Base-by-base conservation (phyloP, 1,284 basidiomycete genomes). In the Tilletia indica region DNA sequence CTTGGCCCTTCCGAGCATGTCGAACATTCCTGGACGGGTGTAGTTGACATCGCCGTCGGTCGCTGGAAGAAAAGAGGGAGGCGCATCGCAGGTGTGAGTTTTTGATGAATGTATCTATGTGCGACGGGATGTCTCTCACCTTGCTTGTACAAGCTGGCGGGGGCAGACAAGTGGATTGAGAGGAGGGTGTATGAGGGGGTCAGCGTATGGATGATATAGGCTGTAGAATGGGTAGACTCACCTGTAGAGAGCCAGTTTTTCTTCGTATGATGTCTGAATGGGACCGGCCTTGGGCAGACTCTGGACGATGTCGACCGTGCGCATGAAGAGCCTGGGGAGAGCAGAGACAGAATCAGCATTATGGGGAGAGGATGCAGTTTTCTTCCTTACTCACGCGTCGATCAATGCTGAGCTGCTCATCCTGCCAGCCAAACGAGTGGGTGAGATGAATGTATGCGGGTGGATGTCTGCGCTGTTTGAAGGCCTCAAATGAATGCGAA, bases 251-350 rank as follows among this genome's bases (percentile, higher is more conserved):
- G 90, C 90, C 9, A 98, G 87, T 85, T 98, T 98, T 85, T 97
- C 95, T 79, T 97, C 95, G 85, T 97, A 98, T 70, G 90, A 93
- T 0, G 95, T 97, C 86, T 97, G 94, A 77, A 97, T 95, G 54
- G 94, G 93, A 0, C 96, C 94, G 11, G 91, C 92, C 87, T 96
- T 96, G 0, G 96, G 94, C 25, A 98, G 86, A 73, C 74, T 79
- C 82, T 97, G 95, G 2, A 97, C 91, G 75, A 97, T 95, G 85
- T 95, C 92, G 11, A 97, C 94, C 1, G 94, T 94, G 67, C 94
- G 90, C 86, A 94, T 90, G 85, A 97, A 97, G 82, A 96, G 93
- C 56, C 87, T 87, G 74, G 9, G 58, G 5, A 31, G 19, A 36
- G 5, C 25, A 9, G 19, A 61, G 3, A 34, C 25, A 31, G n/a